A percentile compares a stretch with the other conserved stretches of the same genome.
These are phyloP conservation scores for Penicillium sp. DNA, from an alignment of 2,329 filamentous ascomycete genomes.

Conservation along the genomic window DNA sequence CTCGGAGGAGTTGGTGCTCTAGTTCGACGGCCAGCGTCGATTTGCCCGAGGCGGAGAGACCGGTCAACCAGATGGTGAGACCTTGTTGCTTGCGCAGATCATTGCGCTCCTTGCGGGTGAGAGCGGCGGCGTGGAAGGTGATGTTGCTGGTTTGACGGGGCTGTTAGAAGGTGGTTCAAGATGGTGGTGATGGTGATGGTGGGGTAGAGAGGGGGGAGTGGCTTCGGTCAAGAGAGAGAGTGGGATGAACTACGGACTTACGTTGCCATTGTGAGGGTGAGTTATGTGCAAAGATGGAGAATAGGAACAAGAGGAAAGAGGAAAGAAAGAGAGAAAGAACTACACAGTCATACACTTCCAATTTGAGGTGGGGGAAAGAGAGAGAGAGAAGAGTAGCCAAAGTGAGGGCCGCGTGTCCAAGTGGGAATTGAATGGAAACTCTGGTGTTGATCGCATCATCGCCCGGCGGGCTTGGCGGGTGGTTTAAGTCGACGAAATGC, in stretches of 20 bases:
- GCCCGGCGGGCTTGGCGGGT: too few relatives aligned
- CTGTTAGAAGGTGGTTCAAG: neutral
- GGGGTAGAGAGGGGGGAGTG: neutral
- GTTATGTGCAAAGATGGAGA: neutral
- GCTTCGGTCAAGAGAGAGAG: too few relatives aligned
- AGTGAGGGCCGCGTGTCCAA: too few relatives aligned
- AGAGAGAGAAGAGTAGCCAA: neutral
- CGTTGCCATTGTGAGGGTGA: conserved; percentile 31
- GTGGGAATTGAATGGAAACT: too few relatives aligned
- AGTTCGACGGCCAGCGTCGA: conserved; percentile 94
- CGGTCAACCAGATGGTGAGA: conserved; percentile 96
- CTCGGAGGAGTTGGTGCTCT: conserved; percentile 79
- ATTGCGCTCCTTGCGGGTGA: conserved; percentile 39
- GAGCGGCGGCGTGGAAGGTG: conserved; percentile 41
- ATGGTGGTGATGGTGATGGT: conserved; percentile 3
- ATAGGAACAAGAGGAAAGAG: conserved; percentile 8
- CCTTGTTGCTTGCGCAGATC: conserved; percentile 69
- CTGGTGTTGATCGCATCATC: too few relatives aligned
- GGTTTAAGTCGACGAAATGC: too few relatives aligned
- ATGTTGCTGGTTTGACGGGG: conserved; percentile 34
- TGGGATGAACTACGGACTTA: conserved; percentile 15
- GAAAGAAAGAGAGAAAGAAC: conserved; percentile 5
- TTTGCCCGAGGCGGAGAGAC: conserved; percentile 92
- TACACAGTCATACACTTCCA: conserved; percentile 10
- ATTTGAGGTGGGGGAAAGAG: conserved; percentile 16